Base-by-base conservation (phyloP, 1,284 basidiomycete species). In the Rugosomyces carneus region DNA sequence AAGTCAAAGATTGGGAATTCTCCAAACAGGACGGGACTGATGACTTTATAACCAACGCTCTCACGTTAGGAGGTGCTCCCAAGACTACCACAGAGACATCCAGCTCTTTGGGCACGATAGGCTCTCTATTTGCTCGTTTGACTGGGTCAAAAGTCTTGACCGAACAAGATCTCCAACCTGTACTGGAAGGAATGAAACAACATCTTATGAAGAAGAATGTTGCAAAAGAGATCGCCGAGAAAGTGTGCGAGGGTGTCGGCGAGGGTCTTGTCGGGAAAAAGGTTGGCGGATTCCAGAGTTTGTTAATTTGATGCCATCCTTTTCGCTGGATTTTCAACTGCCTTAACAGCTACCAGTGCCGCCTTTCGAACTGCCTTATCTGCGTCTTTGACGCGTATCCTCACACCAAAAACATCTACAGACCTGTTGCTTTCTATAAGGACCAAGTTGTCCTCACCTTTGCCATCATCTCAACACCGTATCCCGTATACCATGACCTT, bases 171-270 rank as follows among this genome's bases (percentile, higher is more conserved):
- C 67, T 99, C 32, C 80, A 81, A 52, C 94, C 95, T 4, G 91
- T 96, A 0, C 66, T 99, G 19, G 84, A 87, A 37, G 89, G 84
- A 16, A 99, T 99, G 93, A 93, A 95, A 62, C 89, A 93, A 53
- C 95, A 98, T 64, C 74, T 99, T 39, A 97, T 98, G 89, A 84
- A 89, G 68, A 99, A 99, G 73, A 99, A 99, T 58, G 96, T 99
- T 1, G 96, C 96, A 5, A 89, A 83, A 64, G 92, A 96, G 48
- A 96, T 99, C 53, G 78, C 95, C 7, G 89, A 94, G 51, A 91
- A 94, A 63, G 81, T 99, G 2, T 97, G 94, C 61, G 91, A 95
- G 58, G 84, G 88, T 11, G 93, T 99, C 9, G 92, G 91, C 1
- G 82, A 91, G 55, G 83, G 80, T 34, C 73, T 99, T 31, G 76